Base-by-base conservation (phyloP, 1,139 yeast species). In the Yamadazyma friedrichii region DNA sequence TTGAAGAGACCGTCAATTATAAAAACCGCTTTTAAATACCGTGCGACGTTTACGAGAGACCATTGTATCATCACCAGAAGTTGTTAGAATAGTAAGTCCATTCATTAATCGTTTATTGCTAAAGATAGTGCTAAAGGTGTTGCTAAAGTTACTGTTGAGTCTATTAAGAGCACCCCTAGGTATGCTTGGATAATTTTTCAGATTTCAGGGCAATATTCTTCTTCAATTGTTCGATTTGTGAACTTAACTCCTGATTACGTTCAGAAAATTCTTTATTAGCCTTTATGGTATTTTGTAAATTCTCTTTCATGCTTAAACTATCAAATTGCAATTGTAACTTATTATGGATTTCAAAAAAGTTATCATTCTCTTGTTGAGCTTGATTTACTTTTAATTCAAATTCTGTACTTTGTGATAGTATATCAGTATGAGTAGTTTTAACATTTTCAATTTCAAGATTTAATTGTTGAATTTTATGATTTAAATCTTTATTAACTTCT, bases 301-400 rank as follows among this genome's bases (percentile, higher is more conserved):
- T 72, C 47, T 68, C 72, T 43, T 70, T 68, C 78, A 72, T 70
- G 28, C 71, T 70, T 42, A 72, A 60, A 33, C 61, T 58, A 41
- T 65, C 71, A 43, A 67, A 68, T 42, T 61, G 59, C 15, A 46
- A 47, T 43, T 64, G 59, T 33, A 70, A 54, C 9, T 55, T 53
- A 13, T 51, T 52, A 35, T 54, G 52, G 17, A 47, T 37, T 2
- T 35, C 40, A 4, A 38, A 33, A 38, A 69, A 58, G 17, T 52
- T 34, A 9, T 54, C 56, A 38, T 61, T 61, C 35, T 58, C 56
- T 8, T 39, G 46, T 27, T 54, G 53, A 2, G 67, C 67, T n/a
- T 48, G 52, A 1, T 48, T 44, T 16, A 70, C 52, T 33, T 63
- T 59, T 1, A 40, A 45, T 31, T 57, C 56, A 50, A 52, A 65